phyloP scores from a whole-genome alignment of 768 basidiomycete species.

The Ephemerocybe angulata region DNA sequence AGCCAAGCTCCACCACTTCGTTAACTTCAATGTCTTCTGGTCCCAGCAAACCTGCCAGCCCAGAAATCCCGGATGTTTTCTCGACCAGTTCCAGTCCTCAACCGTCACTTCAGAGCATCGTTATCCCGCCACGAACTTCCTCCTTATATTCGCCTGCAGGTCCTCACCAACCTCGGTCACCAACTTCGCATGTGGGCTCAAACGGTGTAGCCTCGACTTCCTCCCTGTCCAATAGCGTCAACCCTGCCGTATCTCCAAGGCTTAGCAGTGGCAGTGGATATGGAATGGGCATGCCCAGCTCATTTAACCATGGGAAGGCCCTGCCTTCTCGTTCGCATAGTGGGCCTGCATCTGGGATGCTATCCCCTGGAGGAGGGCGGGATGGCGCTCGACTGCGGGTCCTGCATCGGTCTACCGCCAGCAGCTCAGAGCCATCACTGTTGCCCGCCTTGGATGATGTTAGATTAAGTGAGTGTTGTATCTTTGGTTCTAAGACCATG shows the following conservation, averaged over 20 bases:
- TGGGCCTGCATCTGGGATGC: neutral
- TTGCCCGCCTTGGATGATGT: conserved; percentile 51
- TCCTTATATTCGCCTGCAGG: conserved; percentile 41
- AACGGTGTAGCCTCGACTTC: conserved; percentile 24
- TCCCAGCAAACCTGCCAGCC: conserved; percentile 8
- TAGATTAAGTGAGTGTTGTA: conserved; percentile 40
- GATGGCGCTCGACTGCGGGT: conserved; percentile 47
- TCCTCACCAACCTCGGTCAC: conserved; percentile 11
- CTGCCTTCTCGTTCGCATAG: conserved; percentile 1
- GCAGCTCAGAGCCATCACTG: conserved; percentile 81
- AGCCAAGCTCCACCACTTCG: neutral
- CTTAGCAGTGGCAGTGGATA: neutral
- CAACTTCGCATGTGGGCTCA: conserved; percentile 9
- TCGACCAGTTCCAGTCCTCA: conserved; percentile 2
- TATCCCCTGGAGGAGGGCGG: conserved; percentile 9
- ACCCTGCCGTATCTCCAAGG: neutral
- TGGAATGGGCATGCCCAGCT: conserved; percentile 1
- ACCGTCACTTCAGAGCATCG: conserved; percentile 25
- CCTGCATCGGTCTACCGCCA: conserved; percentile 70
- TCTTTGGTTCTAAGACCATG: conserved; percentile 11
- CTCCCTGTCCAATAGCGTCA: conserved; percentile 5
- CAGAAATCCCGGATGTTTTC: conserved; percentile 10
- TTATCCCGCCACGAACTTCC: conserved; percentile 48
- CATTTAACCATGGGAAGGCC: neutral
- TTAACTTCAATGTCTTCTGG: conserved; percentile 1